Evolutionary conservation across 257 asterid species (phyloP).

Genomic region (Solanum habrochaites): DNA sequence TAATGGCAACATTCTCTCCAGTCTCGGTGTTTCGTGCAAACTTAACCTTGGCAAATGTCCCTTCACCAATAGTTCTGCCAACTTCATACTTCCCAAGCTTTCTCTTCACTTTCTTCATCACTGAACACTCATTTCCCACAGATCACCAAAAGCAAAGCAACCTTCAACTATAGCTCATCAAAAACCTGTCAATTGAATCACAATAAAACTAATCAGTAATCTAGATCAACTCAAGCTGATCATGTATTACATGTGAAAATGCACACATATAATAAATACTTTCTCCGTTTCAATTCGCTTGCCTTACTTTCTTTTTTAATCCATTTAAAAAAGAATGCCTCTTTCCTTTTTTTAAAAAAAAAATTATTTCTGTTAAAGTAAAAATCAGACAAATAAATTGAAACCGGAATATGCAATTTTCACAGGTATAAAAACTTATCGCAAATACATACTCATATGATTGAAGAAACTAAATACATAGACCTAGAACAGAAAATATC

Average conservation of each 20-base stretch:
- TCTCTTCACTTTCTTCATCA: conserved; percentile 47
- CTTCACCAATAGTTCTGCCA: conserved; percentile 86
- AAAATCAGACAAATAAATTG: not conserved
- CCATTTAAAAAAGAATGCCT: not conserved
- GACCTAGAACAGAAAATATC: not conserved
- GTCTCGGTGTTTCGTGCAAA: conserved; percentile 65
- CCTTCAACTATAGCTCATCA: not conserved
- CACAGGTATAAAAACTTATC: not conserved
- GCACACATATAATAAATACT: not conserved
- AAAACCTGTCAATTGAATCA: not conserved
- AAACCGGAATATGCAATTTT: not conserved
- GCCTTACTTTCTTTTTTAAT: not conserved
- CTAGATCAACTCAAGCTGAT: not conserved
- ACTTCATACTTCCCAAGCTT: conserved; percentile 80
- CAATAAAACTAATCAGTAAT: not conserved
- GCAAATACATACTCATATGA: not conserved
- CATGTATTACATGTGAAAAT: not conserved
- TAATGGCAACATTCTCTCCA: conserved; percentile 73
- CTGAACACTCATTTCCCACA: conserved; percentile 22
- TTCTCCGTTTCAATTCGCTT: not conserved
- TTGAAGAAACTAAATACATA: not conserved
- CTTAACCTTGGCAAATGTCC: conserved; percentile 91
- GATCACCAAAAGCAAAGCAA: not conserved
- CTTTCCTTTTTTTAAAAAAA: not conserved
- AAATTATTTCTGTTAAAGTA: not conserved